Base-by-base conservation (phyloP, 2,329 filamentous ascomycete genomes). In the Fusarium albosuccineum region DNA sequence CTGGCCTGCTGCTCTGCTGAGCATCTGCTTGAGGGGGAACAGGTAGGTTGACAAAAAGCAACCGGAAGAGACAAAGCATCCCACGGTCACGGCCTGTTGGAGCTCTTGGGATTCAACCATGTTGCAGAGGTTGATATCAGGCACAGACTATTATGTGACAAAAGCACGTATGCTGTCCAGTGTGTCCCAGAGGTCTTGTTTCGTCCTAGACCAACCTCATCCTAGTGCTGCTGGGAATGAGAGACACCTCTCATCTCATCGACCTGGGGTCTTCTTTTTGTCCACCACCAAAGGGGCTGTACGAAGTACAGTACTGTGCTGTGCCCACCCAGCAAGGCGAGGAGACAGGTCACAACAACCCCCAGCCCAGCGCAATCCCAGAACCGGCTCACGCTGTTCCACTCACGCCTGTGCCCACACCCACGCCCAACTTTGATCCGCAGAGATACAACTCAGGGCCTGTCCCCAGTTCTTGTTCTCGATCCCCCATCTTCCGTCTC, bases 391-490 rank as follows among this genome's bases (percentile, higher is more conserved):
- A 68, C 64, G 51, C 64, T 67, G 41, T 71, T 70, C 70, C 64
- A 71, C 66, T 50, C 69, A 68, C 64, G 62, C 68, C 63, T 68
- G 68, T 70, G 58, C 52, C 70, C 70, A 67, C 66, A 67, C 62
- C 49, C 68, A 48, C 64, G 70, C 67, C 71, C 68, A 68, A 66
- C 67, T 65, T 70, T 64, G 71, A 71, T 66, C 54, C 67, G 63
- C 68, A 63, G 68, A 74, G 70, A 73, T 74, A 73, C 71, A 74
- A 71, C 68, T 73, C 53, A 64, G 64, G 63, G 62, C 71, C 61
- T 62, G 66, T 67, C 68, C 71, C 71, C 68, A 56, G 72, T 66
- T 62, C 66, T 60, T 62, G 61, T 71, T 69, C 71, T 57, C 57
- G 66, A 68, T 69, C 62, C 53, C 58, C 52, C 34, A 33, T 50